A percentile compares a stretch with the other conserved stretches of the same genome.
Evolutionary conservation across 192 early-diverging fungal species (phyloP).

Genomic region (Jimgerdemannia flammicorona): DNA sequence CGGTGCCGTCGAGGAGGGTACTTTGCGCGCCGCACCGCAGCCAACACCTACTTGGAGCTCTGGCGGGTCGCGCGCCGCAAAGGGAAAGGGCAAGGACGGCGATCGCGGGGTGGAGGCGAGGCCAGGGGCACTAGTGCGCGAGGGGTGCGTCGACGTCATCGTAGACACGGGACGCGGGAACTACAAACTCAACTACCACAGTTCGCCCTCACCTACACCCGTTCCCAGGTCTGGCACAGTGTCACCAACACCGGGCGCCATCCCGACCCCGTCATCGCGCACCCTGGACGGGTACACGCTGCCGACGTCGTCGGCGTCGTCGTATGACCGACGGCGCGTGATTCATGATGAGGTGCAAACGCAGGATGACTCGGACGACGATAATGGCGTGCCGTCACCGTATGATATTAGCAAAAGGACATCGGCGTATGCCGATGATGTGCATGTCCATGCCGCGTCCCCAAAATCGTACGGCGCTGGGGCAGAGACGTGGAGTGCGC

Average conservation of each 20-base stretch:
- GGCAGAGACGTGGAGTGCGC: neutral
- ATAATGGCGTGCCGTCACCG: neutral
- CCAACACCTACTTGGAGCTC: no score
- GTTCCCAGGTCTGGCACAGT: neutral
- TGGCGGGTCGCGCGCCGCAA: neutral
- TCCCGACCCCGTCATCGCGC: neutral
- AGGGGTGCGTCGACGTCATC: conserved; percentile 22
- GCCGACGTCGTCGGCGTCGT: neutral
- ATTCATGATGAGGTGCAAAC: neutral
- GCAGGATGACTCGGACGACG: neutral
- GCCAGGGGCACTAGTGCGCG: neutral
- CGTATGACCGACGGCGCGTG: neutral
- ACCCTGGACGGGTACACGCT: neutral
- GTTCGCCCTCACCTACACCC: neutral
- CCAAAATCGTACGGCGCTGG: neutral
- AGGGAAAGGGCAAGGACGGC: neutral
- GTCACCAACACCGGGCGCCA: neutral
- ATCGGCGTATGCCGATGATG: neutral
- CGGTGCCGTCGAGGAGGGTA: conserved; percentile 11
- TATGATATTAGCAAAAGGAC: neutral
- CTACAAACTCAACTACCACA: conserved; percentile 15
- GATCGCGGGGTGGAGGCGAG: neutral
- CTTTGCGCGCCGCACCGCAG: no score
- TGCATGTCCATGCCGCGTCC: neutral
- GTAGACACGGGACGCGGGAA: conserved; percentile 21